Conservation (phyloP, 1,139 yeast species). For the Suzukiozyma palmioleophila region DNA sequence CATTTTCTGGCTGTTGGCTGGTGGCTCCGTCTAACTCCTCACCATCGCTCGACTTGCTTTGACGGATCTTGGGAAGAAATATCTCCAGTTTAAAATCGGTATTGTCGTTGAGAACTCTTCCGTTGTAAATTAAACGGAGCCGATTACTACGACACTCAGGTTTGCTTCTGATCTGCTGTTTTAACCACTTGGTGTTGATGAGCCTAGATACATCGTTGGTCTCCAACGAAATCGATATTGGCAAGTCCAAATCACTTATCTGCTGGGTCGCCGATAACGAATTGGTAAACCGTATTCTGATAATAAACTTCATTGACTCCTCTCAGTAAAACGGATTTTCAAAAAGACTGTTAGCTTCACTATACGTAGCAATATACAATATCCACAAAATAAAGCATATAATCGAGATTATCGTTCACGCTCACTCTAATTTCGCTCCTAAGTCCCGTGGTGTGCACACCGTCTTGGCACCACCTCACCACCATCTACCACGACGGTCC, state of each 20-base stretch:
- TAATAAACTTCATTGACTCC: slow-evolving; percentile 13
- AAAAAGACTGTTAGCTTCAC: too few relatives aligned
- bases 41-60: slow-evolving; percentile 4
- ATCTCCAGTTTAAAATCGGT: slow-evolving; percentile 54
- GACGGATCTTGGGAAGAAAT: slow-evolving; percentile 24
- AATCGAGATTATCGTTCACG: too few relatives aligned
- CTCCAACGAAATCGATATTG: slow-evolving; percentile 25
- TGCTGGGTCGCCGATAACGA: slow-evolving; percentile 19
- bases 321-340: too few relatives aligned
- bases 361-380: too few relatives aligned
- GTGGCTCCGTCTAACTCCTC: slow-evolving; percentile 7
- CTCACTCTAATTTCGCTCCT: too few relatives aligned
- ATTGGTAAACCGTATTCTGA: slow-evolving; percentile 32
- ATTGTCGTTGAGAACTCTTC: slow-evolving; percentile 60
- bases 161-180: slow-evolving; percentile 23
- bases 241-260: slow-evolving; percentile 26
- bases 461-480: too few relatives aligned
- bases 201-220: slow-evolving; percentile 30
- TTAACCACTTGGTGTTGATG: slow-evolving; percentile 26
- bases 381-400: too few relatives aligned
- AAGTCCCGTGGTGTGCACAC: too few relatives aligned
- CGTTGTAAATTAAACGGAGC: slow-evolving; percentile 69
- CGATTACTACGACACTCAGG: slow-evolving; percentile 39
- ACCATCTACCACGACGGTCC: too few relatives aligned
- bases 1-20: slow-evolving; percentile 8